Evolutionary conservation across 345 rosid genomes (phyloP), one percentile per base, ranked within the genome.

Genomic region (Melaleuca quinquenervia): DNA sequence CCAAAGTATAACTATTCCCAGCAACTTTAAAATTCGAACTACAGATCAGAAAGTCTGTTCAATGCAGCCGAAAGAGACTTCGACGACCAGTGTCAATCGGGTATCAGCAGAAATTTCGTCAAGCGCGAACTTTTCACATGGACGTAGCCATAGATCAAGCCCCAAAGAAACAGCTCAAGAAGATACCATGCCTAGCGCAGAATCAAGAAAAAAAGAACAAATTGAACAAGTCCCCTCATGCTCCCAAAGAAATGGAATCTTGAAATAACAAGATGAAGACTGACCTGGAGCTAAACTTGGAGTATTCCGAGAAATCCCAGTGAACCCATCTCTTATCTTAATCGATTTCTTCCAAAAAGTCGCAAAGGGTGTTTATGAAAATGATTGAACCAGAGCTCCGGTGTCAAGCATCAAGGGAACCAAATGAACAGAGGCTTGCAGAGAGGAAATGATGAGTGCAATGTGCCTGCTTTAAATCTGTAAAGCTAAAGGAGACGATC

Each of bases 341-440:
- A 70, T 32, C 78, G 18, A 70, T 70, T 70, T 70, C 78, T 70
- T 32, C 24, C 48, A 70, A 70, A 36, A 32, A 20, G 21, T 70
- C 13, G 45, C 78, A 2, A 32, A 70, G 48, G 80, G 27, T 55
- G 85, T 44, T 50, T 26, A 75, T 56, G 52, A 76, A 53, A 78
- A 85, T 85, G 84, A 85, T 76, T 32, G 70, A 70, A 32, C 78
- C 48, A 70, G 24, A 70, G 78, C 78, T 70, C 78, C 78, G 48
- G 51, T 85, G 99, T 91, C 88, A 86, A 91, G 98, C 93, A 94
- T 91, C 89, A 87, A 90, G 93, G 94, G 87, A 93, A 91, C 96
- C 93, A 88, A 86, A 70, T 76, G 54, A 91, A 88, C 88, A 90
- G 89, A 85, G 87, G 87, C 87, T 84, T 75, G 76, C 88, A 70